phyloP scores from a whole-genome alignment of 768 basidiomycete genomes.

The Suillus ampliporus region DNA sequence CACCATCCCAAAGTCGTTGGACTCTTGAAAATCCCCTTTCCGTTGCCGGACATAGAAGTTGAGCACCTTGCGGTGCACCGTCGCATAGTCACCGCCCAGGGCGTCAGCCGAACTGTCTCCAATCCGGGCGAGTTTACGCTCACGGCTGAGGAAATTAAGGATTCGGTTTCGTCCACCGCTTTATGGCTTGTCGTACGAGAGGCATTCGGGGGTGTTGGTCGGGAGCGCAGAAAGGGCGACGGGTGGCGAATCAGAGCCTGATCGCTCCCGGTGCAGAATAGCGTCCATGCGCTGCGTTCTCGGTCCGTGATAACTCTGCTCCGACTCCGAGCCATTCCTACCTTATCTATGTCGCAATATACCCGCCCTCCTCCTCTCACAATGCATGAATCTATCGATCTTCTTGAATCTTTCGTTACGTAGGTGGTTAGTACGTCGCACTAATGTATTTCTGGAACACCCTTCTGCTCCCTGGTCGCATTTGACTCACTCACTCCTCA shows the following conservation, averaged over 20 bases:
- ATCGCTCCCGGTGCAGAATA: slow-evolving; percentile 11
- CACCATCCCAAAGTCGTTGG: slow-evolving; percentile 96
- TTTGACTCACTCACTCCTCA: slow-evolving; percentile 2
- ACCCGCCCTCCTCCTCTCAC: slow-evolving; percentile 19
- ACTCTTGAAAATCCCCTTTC: slow-evolving; percentile 89
- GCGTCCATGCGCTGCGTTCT: neutral
- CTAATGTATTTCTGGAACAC: slow-evolving; percentile 26
- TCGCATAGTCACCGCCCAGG: slow-evolving; percentile 44
- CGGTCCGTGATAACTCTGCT: slow-evolving; percentile 1
- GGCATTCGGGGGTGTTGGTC: slow-evolving; percentile 89
- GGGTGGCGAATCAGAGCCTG: slow-evolving; percentile 77
- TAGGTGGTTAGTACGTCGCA: slow-evolving; percentile 10
- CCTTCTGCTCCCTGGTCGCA: slow-evolving; percentile 7
- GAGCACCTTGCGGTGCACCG: slow-evolving; percentile 60
- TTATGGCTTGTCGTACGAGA: slow-evolving; percentile 93
- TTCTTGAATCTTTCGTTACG: neutral
- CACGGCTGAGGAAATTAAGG: slow-evolving; percentile 93
- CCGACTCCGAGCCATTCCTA: slow-evolving; percentile 5
- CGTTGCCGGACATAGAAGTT: slow-evolving; percentile 82
- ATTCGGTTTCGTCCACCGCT: slow-evolving; percentile 84
- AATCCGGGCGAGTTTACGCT: slow-evolving; percentile 47
- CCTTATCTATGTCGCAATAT: slow-evolving; percentile 15
- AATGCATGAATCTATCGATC: slow-evolving; percentile 18
- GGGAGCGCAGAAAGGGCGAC: slow-evolving; percentile 76
- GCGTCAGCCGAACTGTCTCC: slow-evolving; percentile 32